Conservation (phyloP, 805 yeast genomes). For the Candida chilensis region DNA sequence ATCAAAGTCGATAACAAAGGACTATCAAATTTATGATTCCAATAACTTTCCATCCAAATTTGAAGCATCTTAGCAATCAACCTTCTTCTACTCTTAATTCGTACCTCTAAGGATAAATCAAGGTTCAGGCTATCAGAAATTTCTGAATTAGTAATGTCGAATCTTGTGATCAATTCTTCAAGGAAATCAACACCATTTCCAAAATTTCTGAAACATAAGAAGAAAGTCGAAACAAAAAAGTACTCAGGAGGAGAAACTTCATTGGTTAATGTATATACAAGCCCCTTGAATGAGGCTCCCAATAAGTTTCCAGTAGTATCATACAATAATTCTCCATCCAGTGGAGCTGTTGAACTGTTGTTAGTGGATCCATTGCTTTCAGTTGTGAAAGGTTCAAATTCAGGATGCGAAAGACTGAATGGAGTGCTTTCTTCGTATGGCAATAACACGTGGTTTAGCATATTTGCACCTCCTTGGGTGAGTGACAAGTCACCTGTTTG, state of each 20-base stretch:
- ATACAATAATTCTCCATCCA: conserved; percentile 36
- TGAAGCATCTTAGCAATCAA: conserved; percentile 62
- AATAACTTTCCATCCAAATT: conserved; percentile 85
- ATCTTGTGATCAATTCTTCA: conserved; percentile 58
- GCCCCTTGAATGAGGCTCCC: conserved; percentile 67
- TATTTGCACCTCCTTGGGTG: conserved; percentile 27
- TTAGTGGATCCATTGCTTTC: neutral
- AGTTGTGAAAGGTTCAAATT: conserved; percentile 22
- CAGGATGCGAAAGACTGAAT: conserved; percentile 22
- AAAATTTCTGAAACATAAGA: conserved; percentile 69
- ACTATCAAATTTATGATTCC: conserved; percentile 62
- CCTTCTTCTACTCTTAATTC: conserved; percentile 51
- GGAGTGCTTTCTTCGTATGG: conserved; percentile 17
- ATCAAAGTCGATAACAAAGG: conserved; percentile 57
- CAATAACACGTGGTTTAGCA: conserved; percentile 18
- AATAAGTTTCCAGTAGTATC: conserved; percentile 43
- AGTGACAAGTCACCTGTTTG: conserved; percentile 25
- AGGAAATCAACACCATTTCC: conserved; percentile 58
- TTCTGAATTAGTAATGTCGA: conserved; percentile 36
- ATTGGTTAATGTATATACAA: conserved; percentile 58
- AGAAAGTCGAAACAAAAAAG: conserved; percentile 63
- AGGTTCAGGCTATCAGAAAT: conserved; percentile 2
- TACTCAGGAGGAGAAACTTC: conserved; percentile 57
- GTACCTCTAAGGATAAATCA: conserved; percentile 17
- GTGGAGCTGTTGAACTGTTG: neutral